A percentile compares a stretch with the other conserved stretches of the same genome.
phyloP scores from a whole-genome alignment of 2,329 filamentous ascomycete genomes.

The Aspergillus latus region DNA sequence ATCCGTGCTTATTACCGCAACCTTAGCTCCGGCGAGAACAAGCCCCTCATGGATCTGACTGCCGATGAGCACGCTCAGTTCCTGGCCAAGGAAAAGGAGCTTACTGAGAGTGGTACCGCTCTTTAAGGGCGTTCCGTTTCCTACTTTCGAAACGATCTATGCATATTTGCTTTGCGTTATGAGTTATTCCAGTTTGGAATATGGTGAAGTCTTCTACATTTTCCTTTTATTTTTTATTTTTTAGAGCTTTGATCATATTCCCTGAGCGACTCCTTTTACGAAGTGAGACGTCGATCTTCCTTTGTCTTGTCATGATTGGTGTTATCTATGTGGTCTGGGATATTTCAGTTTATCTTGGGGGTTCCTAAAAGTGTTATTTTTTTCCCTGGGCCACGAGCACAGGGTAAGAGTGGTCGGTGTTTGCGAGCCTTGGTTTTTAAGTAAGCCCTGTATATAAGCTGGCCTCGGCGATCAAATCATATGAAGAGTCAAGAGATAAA shows the following conservation, averaged over 20 bases:
- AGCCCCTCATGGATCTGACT: constrained; percentile 62
- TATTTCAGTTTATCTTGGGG: constrained; percentile 26
- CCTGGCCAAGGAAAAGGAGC: constrained; percentile 58
- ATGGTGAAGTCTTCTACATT: constrained; percentile 5
- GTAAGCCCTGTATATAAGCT: constrained; percentile 35
- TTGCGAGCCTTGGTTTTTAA: constrained; percentile 25
- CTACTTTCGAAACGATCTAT: constrained; percentile 14
- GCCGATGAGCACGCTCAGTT: constrained; percentile 63
- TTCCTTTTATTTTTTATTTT: constrained; percentile 3
- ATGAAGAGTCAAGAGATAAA: constrained; percentile 3
- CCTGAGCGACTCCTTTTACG: constrained; percentile 21
- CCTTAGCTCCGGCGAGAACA: constrained; percentile 59
- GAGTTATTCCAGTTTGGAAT: constrained; percentile 19
- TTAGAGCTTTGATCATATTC: constrained; percentile 24
- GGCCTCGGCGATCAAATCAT: constrained; percentile 18
- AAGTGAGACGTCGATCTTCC: constrained; percentile 24
- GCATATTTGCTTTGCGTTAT: constrained; percentile 19
- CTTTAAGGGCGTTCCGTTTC: constrained; percentile 18
- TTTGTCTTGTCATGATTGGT: constrained; percentile 31
- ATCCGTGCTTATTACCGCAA: constrained; percentile 77
- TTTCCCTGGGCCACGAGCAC: constrained; percentile 24
- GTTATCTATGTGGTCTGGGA: constrained; percentile 34
- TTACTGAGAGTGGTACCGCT: constrained; percentile 26
- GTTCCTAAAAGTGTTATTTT: constrained; percentile 32
- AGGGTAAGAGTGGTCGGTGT: constrained; percentile 31